Conservation (phyloP, 2,329 filamentous ascomycete genomes). For the Ilyonectria mors-panacis region DNA sequence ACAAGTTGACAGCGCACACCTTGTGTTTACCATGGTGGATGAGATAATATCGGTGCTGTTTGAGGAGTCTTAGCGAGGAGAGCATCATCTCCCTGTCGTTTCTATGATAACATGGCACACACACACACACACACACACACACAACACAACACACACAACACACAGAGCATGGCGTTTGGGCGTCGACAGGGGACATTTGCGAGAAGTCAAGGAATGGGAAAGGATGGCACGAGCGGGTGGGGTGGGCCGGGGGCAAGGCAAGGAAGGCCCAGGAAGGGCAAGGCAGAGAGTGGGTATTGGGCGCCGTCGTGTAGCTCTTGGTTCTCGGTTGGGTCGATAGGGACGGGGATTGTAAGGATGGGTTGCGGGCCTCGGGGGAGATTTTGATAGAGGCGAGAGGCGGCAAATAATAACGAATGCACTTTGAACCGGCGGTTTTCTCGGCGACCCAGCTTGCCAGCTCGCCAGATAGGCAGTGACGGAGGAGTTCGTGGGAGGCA, state of each 20-base stretch:
- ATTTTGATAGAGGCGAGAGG: not conserved
- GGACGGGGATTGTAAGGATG: not conserved
- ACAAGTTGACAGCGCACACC: slow-evolving; percentile 69
- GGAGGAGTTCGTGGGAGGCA: not conserved
- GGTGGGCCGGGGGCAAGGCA: slow-evolving; percentile 1
- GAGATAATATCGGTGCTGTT: slow-evolving; percentile 78
- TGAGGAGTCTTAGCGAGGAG: slow-evolving; percentile 54
- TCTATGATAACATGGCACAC: slow-evolving; percentile 7
- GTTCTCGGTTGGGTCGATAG: not conserved
- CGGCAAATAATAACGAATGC: not conserved
- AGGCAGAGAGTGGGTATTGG: slow-evolving; percentile 5
- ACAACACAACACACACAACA: slow-evolving; percentile 9
- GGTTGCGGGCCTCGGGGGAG: not conserved
- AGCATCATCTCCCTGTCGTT: slow-evolving; percentile 15
- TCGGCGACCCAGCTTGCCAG: not conserved
- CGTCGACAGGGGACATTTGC: slow-evolving; percentile 15
- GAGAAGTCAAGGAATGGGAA: slow-evolving; percentile 17
- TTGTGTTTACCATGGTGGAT: slow-evolving; percentile 80
- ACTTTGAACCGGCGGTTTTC: not conserved
- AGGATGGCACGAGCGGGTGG: slow-evolving; percentile 19
- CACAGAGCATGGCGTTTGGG: slow-evolving; percentile 32
- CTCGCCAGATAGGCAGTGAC: not conserved
- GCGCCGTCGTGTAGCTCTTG: not conserved
- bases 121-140: slow-evolving; percentile 2
- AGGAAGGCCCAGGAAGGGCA: not conserved